Evolutionary conservation across 2,329 filamentous ascomycete genomes (phyloP).

Genomic region (Verticillium nubilum): DNA sequence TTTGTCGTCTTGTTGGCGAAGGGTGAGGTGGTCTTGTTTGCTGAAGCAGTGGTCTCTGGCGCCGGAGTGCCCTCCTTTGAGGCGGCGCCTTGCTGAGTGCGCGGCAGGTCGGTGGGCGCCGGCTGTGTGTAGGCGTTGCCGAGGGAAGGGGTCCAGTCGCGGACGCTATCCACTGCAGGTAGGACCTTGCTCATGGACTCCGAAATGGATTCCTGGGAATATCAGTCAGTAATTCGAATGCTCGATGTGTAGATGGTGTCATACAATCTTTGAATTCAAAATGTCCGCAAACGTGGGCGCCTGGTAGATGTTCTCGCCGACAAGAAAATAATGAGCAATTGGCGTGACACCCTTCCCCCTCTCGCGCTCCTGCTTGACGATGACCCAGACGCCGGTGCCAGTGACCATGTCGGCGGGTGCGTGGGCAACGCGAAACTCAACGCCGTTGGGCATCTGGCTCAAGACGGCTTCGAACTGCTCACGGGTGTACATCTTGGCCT

Average conservation of each 20-base stretch:
- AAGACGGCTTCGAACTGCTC: slow-evolving; percentile 59
- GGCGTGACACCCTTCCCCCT: slow-evolving; percentile 51
- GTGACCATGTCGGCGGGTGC: slow-evolving; percentile 59
- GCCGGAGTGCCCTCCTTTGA: slow-evolving; percentile 43
- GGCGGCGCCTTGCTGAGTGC: slow-evolving; percentile 17
- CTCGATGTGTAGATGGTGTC: not conserved
- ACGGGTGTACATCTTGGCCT: slow-evolving; percentile 51
- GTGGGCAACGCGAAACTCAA: slow-evolving; percentile 63
- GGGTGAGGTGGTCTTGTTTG: slow-evolving; percentile 17
- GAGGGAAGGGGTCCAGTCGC: slow-evolving; percentile 48
- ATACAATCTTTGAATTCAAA: slow-evolving; percentile 51
- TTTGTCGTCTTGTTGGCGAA: slow-evolving; percentile 33
- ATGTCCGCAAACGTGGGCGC: slow-evolving; percentile 57
- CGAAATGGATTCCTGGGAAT: slow-evolving; percentile 10
- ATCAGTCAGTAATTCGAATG: not conserved
- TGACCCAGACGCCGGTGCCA: slow-evolving; percentile 65
- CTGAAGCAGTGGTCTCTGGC: slow-evolving; percentile 26
- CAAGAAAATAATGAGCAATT: slow-evolving; percentile 57
- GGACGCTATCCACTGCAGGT: slow-evolving; percentile 41
- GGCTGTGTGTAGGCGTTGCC: slow-evolving; percentile 47
- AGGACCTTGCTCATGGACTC: slow-evolving; percentile 47
- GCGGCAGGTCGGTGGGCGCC: slow-evolving; percentile 15
- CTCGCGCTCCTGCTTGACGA: slow-evolving; percentile 60
- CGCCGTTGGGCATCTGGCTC: slow-evolving; percentile 54
- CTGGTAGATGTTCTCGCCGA: slow-evolving; percentile 63